Base-by-base conservation (phyloP, 1,284 basidiomycete genomes). In the Coniferiporia sulphurascens region DNA sequence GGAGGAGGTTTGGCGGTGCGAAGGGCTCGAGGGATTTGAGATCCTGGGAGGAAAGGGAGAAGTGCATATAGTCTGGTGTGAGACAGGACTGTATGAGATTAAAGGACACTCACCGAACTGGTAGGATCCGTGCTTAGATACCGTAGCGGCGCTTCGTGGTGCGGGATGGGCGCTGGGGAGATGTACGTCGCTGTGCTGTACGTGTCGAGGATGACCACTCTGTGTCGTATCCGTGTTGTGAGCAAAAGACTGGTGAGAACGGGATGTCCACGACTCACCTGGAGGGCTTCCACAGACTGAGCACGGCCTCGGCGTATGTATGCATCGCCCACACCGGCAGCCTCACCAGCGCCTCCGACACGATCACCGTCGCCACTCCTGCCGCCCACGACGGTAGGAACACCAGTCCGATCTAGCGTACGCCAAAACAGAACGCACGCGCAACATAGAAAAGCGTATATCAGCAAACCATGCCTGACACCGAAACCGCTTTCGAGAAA, bases 1-100 rank as follows among this genome's bases (percentile, higher is more conserved):
- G 81, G 35, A 86, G 66, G 43, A 87, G 73, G 63, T 87, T 87
- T 10, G 85, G 85, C 4, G 84, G 80, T 2, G 73, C 66, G 58
- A 83, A 85, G 12, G 49, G 38, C 34, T 2, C 68, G 69, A 52
- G 75, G 62, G 1, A 73, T 68, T 73, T 58, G 12, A 19, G 13
- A 52, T 48, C 51, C 38, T 22, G 27, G 49, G 46, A 34, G 58
- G 48, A 36, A 38, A 50, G 63, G 59, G 17, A 19, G 6, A 22
- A 13, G 10, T 52, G 15, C 15, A 56, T 34, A 41, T 53, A 34
- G 22, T 43, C 19, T 13, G 35, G 60, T 71, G 56, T 73, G 70
- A 48, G 17, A 5, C 5, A n/a, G n/a, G n/a, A n/a, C n/a, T n/a
- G n/a, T n/a, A n/a, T n/a, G n/a, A 71, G 66, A 4, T 65, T 41